Evolutionary conservation across 2,329 filamentous ascomycete genomes (phyloP).

Genomic region (Fusarium cicatricum): DNA sequence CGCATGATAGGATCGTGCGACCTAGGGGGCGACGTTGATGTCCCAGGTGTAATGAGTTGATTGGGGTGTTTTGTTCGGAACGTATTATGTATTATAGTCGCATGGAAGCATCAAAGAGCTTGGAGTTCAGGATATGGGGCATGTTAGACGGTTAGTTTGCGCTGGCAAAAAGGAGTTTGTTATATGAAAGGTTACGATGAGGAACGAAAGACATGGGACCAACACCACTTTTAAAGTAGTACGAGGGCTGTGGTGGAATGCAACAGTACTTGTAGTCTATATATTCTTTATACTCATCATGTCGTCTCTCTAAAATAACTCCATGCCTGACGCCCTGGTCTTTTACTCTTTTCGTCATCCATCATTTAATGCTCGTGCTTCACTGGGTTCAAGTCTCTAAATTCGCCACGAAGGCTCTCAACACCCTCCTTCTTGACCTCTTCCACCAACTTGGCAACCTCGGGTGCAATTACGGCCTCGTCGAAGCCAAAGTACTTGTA

Average conservation of each 20-base stretch:
- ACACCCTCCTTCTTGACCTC: slow-evolving; percentile 44
- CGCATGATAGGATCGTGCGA: slow-evolving; percentile 12
- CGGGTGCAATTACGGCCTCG: slow-evolving; percentile 50
- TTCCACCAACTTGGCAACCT: slow-evolving; percentile 46
- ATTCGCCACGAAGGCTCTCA: slow-evolving; percentile 44
- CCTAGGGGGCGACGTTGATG: slow-evolving; percentile 1
- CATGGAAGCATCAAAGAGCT: neutral
- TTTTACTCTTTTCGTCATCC: slow-evolving; percentile 11
- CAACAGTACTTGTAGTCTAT: slow-evolving; percentile 22
- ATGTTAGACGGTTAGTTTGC: neutral
- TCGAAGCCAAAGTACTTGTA: slow-evolving; percentile 67
- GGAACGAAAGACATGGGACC: neutral
- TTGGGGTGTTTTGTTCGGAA: neutral
- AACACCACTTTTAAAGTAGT: neutral
- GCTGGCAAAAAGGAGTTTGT: neutral
- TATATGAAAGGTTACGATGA: neutral
- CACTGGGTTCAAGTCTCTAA: slow-evolving; percentile 42
- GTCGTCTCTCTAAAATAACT: slow-evolving; percentile 17
- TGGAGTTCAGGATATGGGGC: neutral
- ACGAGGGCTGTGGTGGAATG: neutral
- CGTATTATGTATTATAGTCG: neutral
- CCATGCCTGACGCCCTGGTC: slow-evolving; percentile 7
- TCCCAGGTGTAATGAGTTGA: neutral
- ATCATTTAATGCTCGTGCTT: slow-evolving; percentile 33
- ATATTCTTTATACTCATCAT: slow-evolving; percentile 4